phyloP scores from a whole-genome alignment of 2,329 filamentous ascomycete genomes.

The Colletotrichum lindemuthianum region DNA sequence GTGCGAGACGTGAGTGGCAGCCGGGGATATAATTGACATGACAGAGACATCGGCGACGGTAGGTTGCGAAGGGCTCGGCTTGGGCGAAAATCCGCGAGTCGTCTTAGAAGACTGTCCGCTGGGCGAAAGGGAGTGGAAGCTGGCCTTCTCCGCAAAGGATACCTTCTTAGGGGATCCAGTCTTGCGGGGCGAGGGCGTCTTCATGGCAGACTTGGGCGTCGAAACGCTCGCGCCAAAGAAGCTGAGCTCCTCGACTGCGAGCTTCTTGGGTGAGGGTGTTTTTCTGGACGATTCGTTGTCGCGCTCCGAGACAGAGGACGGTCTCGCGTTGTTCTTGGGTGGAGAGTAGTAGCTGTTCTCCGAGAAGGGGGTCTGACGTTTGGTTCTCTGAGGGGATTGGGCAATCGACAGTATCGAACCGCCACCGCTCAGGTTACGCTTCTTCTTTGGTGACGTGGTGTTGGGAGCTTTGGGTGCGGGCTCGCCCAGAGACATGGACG shows the following conservation, averaged over 20 bases:
- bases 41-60: slow-evolving; percentile 18
- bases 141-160: slow-evolving; percentile 24
- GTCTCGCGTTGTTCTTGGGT: too few relatives aligned
- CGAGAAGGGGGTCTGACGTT: too few relatives aligned
- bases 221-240: too few relatives aligned
- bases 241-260: too few relatives aligned
- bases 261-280: slow-evolving; percentile 5
- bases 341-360: too few relatives aligned
- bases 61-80: slow-evolving; percentile 20
- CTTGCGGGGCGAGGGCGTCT: slow-evolving; percentile 10
- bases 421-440: neutral
- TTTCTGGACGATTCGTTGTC: neutral
- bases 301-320: neutral
- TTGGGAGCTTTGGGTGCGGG: neutral
- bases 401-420: neutral
- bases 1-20: neutral
- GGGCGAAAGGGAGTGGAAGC: slow-evolving; percentile 9
- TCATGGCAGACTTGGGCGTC: too few relatives aligned
- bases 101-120: slow-evolving; percentile 11
- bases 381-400: neutral
- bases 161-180: slow-evolving; percentile 22
- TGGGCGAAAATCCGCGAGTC: slow-evolving; percentile 2
- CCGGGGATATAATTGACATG: slow-evolving; percentile 19
- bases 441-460: slow-evolving; percentile 16
- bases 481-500: slow-evolving; percentile 7